A percentile compares a stretch with the other conserved stretches of the same genome.
Conservation (phyloP, 2,329 filamentous ascomycete genomes). For the Colletotrichum sp. region DNA sequence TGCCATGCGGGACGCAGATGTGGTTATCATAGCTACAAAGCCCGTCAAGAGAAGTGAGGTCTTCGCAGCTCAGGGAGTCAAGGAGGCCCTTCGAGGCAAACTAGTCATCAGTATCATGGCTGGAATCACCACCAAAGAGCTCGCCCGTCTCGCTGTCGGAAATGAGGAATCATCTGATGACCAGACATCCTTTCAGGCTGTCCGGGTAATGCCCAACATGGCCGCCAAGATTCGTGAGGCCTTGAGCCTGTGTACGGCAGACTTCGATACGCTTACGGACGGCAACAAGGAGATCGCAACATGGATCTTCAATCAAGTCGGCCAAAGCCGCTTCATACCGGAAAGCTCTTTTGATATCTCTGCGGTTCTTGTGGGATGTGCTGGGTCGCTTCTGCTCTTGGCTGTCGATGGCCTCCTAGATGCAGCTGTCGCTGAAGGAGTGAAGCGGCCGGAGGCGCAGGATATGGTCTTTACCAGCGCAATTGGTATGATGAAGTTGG, state of each 20-base stretch:
- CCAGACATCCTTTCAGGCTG: background rate
- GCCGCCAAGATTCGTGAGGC: background rate
- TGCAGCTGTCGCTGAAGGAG: background rate
- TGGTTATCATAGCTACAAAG: background rate
- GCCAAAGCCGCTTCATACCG: background rate
- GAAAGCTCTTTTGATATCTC: background rate
- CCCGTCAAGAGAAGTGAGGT: background rate
- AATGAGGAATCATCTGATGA: background rate
- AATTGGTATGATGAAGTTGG: background rate
- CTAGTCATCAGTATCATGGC: background rate
- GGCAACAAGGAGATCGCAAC: background rate
- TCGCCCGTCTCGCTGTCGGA: background rate
- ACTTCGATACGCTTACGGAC: background rate
- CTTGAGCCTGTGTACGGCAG: background rate
- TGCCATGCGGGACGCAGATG: background rate
- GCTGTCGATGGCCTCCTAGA: background rate
- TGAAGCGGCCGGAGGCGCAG: background rate
- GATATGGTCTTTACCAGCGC: background rate
- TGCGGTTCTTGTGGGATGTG: background rate
- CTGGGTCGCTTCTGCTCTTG: background rate
- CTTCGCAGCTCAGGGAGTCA: background rate
- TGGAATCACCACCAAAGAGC: background rate
- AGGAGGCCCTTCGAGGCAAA: background rate
- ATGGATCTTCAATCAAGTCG: background rate
- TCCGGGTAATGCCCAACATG: background rate